Percentiles rank a stretch among this genome's conserved stretches.
phyloP scores from a whole-genome alignment of 2,329 filamentous ascomycete species.

The Alternaria solani region DNA sequence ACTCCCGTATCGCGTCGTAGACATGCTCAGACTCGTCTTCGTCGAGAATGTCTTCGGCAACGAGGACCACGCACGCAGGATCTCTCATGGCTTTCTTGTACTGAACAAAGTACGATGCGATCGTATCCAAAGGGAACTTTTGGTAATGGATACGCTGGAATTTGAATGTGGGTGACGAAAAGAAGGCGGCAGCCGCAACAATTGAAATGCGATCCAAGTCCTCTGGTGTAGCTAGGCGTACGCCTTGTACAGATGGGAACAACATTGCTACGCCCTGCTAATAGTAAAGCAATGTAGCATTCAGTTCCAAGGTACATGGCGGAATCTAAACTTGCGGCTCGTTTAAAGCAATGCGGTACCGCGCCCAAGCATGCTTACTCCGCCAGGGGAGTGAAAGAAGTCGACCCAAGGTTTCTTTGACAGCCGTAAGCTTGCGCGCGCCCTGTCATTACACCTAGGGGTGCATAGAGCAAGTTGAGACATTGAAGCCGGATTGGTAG shows the following conservation, averaged over 20 bases:
- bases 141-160: conserved; percentile 36
- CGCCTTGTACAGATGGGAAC: conserved; percentile 24
- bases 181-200: conserved; percentile 42
- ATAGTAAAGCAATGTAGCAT: background rate
- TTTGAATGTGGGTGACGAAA: conserved; percentile 39
- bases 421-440: background rate
- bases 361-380: background rate
- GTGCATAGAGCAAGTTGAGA: conserved; percentile 4
- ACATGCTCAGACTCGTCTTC: conserved; percentile 23
- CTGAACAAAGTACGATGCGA: conserved; percentile 29
- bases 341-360: background rate
- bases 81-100: conserved; percentile 27
- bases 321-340: background rate
- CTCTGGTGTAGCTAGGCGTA: conserved; percentile 33
- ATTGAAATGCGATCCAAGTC: conserved; percentile 38
- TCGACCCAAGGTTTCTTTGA: background rate
- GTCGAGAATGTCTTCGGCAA: conserved; percentile 25
- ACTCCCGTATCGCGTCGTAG: conserved; percentile 31
- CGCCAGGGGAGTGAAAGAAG: background rate
- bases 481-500: background rate
- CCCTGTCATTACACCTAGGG: background rate
- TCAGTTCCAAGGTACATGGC: background rate
- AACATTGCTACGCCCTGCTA: conserved; percentile 17
- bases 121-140: conserved; percentile 33
- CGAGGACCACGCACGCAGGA: conserved; percentile 24